Evolutionary conservation across 805 yeast species (phyloP), one percentile per base, ranked within the genome.

Genomic region (Saccharomycopsis vini): DNA sequence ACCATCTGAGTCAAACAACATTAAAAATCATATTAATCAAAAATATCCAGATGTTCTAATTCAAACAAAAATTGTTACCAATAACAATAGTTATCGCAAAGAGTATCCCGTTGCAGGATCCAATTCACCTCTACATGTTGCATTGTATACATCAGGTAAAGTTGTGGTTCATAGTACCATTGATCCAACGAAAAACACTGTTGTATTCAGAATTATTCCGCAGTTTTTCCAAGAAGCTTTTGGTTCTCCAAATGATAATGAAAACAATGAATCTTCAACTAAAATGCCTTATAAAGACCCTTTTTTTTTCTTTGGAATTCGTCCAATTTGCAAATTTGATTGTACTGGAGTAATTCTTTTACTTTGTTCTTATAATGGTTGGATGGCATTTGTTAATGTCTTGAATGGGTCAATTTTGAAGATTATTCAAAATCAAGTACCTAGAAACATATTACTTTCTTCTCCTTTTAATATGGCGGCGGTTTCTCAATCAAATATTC

Each of bases 381-480:
- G 50, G 50, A 21, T 49, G 20, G 48, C 50, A 5, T 24, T 49
- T 18, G 36, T 46, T 4, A 49, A 46, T 31, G 22, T 46, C n/a
- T 34, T 49, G 23, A 49, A 47, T 36, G 52, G 52, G 12, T 19
- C 34, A 21, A 44, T 49, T 18, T 39, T 49, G 31, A 46, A 40
- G 35, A 40, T 46, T 12, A 36, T 43, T 9, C 46, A 46, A 26
- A 29, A 38, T 20, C 36, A 46, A 29, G 31, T 49, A 10, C 46
- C 37, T n/a, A n/a, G n/a, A n/a, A n/a, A n/a, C n/a, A n/a, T n/a
- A n/a, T n/a, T n/a, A n/a, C n/a, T n/a, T n/a, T n/a, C n/a, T n/a
- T 9, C 29, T 7, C 29, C 29, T 7, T 9, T 7, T 12, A 26
- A 26, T 26, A 26, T 26, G 10, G 29, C 29, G 10, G 29, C 29